Evolutionary conservation across 139 green algal genomes (phyloP), one percentile per base, ranked within the genome.

Genomic region (Coelastrella sp.): DNA sequence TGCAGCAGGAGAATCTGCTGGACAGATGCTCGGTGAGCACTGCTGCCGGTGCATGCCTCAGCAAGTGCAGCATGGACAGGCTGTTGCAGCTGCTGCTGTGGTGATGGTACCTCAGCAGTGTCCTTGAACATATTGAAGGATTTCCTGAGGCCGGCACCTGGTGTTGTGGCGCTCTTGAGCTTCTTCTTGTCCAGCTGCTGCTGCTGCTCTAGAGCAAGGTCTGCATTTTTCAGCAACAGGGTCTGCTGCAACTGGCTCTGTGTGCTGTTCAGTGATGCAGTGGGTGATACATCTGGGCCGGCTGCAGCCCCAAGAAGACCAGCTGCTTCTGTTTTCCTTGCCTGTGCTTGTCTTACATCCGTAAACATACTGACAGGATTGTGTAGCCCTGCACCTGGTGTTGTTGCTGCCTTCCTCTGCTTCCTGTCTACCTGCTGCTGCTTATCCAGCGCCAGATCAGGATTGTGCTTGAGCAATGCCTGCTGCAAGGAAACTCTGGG

Each of bases 381-480:
- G 14, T 49, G 49, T 19, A 81, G 25, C 6, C n/a, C 63, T 24
- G 68, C 68, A 14, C 68, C 84, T 19, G 84, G 84, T 72, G 84
- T 80, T 8, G 84, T 66, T 8, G 49, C 11, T 7, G 14, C 25
- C 7, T 80, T 88, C 24, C 14, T 68, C 7, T 12, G 14, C 20
- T 80, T n/a, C 49, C 70, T 49, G 35, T 82, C 65, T 8, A 27
- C n/a, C 68, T 88, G 56, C 78, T 84, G 56, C 25, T 68, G 35
- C 56, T 84, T 25, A 10, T 84, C 35, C 49, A 84, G 25, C n/a
- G 78, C 78, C 56, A 66, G 25, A 19, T 58, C 74, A 6, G 82
- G 25, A 49, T 88, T 80, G 68, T 68, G 84, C 68, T 49, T 22
- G 66, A 82, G 8, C 20, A 88, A 22, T 3, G 84, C 84, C 74